A percentile compares a stretch with the other conserved stretches of the same genome.
Evolutionary conservation across 371 early-diverging fungal species (phyloP).

Genomic region (Amoeboaphelidium protococcarum): DNA sequence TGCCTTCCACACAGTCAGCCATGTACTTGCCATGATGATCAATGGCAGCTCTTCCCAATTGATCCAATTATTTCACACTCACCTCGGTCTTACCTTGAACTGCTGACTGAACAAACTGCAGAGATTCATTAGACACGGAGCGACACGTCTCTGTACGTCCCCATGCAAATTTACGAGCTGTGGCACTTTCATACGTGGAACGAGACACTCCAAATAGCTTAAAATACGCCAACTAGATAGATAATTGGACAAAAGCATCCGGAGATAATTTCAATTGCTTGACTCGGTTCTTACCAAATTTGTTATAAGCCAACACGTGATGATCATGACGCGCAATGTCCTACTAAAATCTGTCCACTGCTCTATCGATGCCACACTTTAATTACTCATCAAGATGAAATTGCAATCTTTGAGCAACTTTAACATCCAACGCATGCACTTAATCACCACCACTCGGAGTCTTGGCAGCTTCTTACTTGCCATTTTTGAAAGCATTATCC

Average conservation of each 20-base stretch:
- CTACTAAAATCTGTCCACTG: constrained; percentile 36
- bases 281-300: constrained; percentile 72
- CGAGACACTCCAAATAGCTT: constrained; percentile 44
- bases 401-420: constrained; percentile 29
- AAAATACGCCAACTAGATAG: constrained; percentile 80
- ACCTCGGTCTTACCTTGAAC: too few species aligned
- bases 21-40: constrained; percentile 49
- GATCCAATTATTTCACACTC: constrained; percentile 26
- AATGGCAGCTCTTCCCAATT: constrained; percentile 40
- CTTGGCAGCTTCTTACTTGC: not conserved
- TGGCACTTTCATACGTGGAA: constrained; percentile 37
- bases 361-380: constrained; percentile 22
- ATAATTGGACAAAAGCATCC: constrained; percentile 84
- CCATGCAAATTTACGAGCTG: not conserved
- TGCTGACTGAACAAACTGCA: constrained; percentile 47
- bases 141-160: constrained; percentile 91
- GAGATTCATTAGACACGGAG: constrained; percentile 41
- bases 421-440: constrained; percentile 14
- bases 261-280: constrained; percentile 62
- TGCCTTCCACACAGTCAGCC: constrained; percentile 42
- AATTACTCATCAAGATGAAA: constrained; percentile 32
- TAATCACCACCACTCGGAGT: constrained; percentile 5
- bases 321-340: constrained; percentile 46
- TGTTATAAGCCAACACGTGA: constrained; percentile 43
- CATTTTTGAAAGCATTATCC: constrained; percentile 12